Conservation (phyloP, 1,284 basidiomycete genomes). For the Cystobasidium slooffiae region DNA sequence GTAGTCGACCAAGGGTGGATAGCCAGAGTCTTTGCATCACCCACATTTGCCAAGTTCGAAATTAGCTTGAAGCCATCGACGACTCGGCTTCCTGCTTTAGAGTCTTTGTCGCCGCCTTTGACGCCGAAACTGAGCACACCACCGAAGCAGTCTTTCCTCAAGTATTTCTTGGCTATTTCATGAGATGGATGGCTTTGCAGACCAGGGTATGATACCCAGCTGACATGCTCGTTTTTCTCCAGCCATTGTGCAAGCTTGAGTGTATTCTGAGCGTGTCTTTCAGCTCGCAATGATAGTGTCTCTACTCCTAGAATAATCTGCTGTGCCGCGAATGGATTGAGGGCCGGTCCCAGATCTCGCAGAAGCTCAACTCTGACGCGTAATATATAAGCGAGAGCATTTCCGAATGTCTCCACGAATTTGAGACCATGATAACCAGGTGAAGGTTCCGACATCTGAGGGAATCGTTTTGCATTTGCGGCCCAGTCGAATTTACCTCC, state of each 20-base stretch:
- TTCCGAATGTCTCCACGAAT: conserved; percentile 69
- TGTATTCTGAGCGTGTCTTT: conserved; percentile 76
- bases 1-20: conserved; percentile 70
- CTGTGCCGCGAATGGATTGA: conserved; percentile 84
- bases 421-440: conserved; percentile 78
- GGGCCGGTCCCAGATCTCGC: conserved; percentile 69
- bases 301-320: conserved; percentile 83
- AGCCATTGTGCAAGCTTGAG: conserved; percentile 75
- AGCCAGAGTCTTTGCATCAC: conserved; percentile 77
- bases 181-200: conserved; percentile 70
- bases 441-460: conserved; percentile 77
- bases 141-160: conserved; percentile 65
- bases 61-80: conserved; percentile 58
- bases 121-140: conserved; percentile 82
- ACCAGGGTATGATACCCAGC: conserved; percentile 81
- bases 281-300: conserved; percentile 76
- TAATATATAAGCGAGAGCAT: conserved; percentile 68
- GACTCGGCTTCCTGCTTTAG: conserved; percentile 66
- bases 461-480: conserved; percentile 70
- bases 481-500: conserved; percentile 84
- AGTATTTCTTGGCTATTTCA: conserved; percentile 63
- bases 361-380: conserved; percentile 75
- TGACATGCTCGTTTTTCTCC: conserved; percentile 69
- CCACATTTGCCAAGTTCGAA: conserved; percentile 51
- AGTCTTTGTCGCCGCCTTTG: conserved; percentile 63